Base-by-base conservation (phyloP, 352 stramenopile species). In the Pythium graminicola region DNA sequence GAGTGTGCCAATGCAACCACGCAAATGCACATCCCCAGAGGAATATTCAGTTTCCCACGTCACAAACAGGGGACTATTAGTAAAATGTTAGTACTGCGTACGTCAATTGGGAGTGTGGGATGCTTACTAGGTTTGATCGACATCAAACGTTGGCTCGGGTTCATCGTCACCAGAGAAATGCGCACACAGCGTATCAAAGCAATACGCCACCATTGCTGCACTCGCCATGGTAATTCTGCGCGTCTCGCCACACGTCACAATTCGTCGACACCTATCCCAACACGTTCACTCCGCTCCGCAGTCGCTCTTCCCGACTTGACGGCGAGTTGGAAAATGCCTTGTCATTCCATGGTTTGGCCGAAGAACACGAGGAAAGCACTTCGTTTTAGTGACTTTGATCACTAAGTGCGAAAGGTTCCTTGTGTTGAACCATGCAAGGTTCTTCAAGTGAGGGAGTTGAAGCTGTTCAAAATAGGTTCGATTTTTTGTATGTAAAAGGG, bases 161-260 rank as follows among this genome's bases (percentile, higher is more conserved):
- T 81, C 78, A 14, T 62, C 39, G 23, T 56, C 50, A 44, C 73
- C 74, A 31, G 73, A 46, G 31, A 91, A 85, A 49, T 89, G 81
- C 49, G 75, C 77, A 42, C 76, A 72, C 57, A 91, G 64, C 48
- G 76, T 86, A 66, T 91, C 81, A 54, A 91, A 91, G 70, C 81
- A 91, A 69, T 82, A 91, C 42, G 83, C 74, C 50, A 91, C 81
- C 81, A 91, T 91, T 46, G 72, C 78, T 0, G 72, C 75, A 54
- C 69, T 86, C 60, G 81, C 81, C 81, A 91, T 91, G 16, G 32
- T n/a, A n/a, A n/a, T n/a, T n/a, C n/a, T n/a, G n/a, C n/a, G n/a
- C n/a, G n/a, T n/a, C n/a, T n/a, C n/a, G n/a, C n/a, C n/a, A n/a
- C n/a, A n/a, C n/a, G n/a, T n/a, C n/a, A n/a, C n/a, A n/a, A n/a